phyloP scores from a whole-genome alignment of 2,329 filamentous ascomycete genomes.

The Dendrostoma leiphaemia region DNA sequence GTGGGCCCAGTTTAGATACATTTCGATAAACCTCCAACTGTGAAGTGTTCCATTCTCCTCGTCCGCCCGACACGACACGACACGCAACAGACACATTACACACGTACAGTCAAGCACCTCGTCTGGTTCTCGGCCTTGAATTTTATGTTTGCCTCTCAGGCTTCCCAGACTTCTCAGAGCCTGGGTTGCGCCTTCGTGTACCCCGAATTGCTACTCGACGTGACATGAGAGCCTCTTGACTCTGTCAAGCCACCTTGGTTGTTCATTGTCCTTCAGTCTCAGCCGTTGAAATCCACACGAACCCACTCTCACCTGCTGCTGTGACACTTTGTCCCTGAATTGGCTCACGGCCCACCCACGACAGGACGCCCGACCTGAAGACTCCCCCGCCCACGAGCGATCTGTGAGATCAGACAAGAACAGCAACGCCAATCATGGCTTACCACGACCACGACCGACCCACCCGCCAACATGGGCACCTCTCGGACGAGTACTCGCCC shows the following conservation, averaged over 20 bases:
- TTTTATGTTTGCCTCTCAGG: conserved; percentile 2
- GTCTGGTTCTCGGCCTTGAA: neutral
- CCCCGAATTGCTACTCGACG: neutral
- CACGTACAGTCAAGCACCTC: too few relatives aligned
- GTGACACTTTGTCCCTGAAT: neutral
- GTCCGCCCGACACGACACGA: too few relatives aligned
- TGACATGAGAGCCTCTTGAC: conserved; percentile 1
- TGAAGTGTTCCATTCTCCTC: neutral
- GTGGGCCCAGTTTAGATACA: too few relatives aligned
- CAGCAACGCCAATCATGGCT: conserved; percentile 9
- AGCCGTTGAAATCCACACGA: neutral
- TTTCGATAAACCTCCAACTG: neutral
- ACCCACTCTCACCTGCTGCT: neutral
- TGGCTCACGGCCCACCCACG: neutral
- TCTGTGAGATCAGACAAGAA: neutral
- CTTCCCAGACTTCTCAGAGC: conserved; percentile 9
- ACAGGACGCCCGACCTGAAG: neutral
- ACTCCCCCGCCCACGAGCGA: neutral
- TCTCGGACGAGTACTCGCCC: conserved; percentile 21
- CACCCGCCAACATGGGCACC: conserved; percentile 3
- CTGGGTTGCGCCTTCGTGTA: conserved; percentile 3
- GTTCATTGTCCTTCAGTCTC: neutral
- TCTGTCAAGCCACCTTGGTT: neutral
- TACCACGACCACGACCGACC: conserved; percentile 16
- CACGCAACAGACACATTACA: too few relatives aligned